Evolutionary conservation across 805 yeast species (phyloP).

Genomic region (Pichia paraexigua): DNA sequence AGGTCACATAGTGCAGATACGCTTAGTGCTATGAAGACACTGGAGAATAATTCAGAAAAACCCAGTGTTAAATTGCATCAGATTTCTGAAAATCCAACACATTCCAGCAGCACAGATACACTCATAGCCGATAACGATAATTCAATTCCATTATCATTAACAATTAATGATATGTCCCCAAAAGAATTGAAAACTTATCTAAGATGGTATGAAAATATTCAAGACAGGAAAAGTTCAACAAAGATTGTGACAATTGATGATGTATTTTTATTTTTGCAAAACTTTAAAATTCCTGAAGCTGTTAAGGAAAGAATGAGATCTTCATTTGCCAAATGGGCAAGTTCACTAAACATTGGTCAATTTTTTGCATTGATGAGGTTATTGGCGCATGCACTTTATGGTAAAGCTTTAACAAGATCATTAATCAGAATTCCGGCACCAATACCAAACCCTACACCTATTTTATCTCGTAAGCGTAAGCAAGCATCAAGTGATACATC

Average conservation of each 20-base stretch:
- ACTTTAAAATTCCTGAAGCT: constrained; percentile 55
- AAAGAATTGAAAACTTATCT: constrained; percentile 81
- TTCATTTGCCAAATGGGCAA: constrained; percentile 45
- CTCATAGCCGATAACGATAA: constrained; percentile 28
- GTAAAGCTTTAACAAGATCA: constrained; percentile 44
- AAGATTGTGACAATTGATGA: constrained; percentile 64
- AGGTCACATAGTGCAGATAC: constrained; percentile 11
- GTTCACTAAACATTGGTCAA: constrained; percentile 74
- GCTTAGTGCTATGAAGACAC: constrained; percentile 1
- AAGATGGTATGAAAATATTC: constrained; percentile 87
- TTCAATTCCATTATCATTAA: constrained; percentile 53
- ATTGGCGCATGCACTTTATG: constrained; percentile 55
- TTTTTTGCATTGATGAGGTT: constrained; percentile 83
- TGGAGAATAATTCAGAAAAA: neutral
- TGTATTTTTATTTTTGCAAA: constrained; percentile 67
- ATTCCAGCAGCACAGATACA: constrained; percentile 24
- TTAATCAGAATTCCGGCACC: constrained; percentile 51
- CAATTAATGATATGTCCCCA: constrained; percentile 58
- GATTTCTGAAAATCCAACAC: constrained; percentile 1
- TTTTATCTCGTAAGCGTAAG: constrained; percentile 52
- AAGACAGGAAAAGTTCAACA: constrained; percentile 54
- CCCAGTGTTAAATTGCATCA: neutral
- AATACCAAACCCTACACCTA: constrained; percentile 74
- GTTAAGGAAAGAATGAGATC: constrained; percentile 44
- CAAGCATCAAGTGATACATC: constrained; percentile 12